Evolutionary conservation across 2,329 filamentous ascomycete genomes (phyloP), one percentile per base, ranked within the genome.

Genomic region (Botrytis pseudocinerea): DNA sequence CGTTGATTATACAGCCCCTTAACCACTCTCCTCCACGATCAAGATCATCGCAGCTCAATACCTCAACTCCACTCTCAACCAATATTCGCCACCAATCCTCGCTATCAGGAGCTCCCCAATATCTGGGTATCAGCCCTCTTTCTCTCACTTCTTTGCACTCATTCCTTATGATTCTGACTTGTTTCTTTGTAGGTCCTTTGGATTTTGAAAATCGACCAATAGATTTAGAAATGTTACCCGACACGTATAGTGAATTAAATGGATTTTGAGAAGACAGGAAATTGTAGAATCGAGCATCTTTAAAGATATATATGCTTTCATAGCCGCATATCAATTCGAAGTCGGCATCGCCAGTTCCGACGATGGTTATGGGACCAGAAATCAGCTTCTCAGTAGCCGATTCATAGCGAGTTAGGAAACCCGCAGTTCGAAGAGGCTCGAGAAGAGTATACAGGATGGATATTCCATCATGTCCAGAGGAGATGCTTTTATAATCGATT

Each of bases 401-500:
- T 75, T 82, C 84, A 75, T 75, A 79, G 68, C 77, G 73, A 2
- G 81, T 80, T 16, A 82, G 75, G 73, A 77, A 86, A 14, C 82
- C 80, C 35, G 80, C 82, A 22, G 82, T 77, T 0, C 83, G 81
- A 6, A 87, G 79, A 1, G 83, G 79, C 40, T 81, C 79, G 0
- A 87, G 81, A 40, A 85, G 82, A 5, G 78, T 71, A 12, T 82
- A 75, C 0, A 87, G 80, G 2, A 82, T 76, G 1, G 81, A 80
- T 2, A 82, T 83, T 28, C 76, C 75, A 0, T 82, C 82, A 20
- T 18, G 51, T 0, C 70, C 63, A 1, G 59, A 72, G 2, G 22
- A 38, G 28, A 83, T 76, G 14, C 81, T 83, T 77, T 88, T 89
- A 78, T 88, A 81, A 76, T 89, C 87, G 44, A 88, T 82, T 38